These are phyloP conservation scores for Nemania sp. DNA, from an alignment of 2,329 filamentous ascomycete species.

Conservation along the genomic window DNA sequence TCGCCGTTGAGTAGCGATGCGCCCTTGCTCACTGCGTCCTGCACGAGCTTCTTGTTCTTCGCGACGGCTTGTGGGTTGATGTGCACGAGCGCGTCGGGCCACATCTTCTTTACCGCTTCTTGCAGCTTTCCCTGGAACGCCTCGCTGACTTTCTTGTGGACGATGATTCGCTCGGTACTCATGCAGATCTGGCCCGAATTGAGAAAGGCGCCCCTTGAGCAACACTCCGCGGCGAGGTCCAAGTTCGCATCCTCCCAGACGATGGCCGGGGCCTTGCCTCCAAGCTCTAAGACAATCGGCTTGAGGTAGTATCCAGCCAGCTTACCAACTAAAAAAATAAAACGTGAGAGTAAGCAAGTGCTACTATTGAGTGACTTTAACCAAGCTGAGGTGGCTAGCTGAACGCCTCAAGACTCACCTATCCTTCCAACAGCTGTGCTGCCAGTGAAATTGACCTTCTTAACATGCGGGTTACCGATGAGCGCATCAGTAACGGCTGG, in stretches of 20 bases:
- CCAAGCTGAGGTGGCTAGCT: background rate
- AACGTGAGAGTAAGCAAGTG: conserved; percentile 10
- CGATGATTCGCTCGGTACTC: conserved; percentile 75
- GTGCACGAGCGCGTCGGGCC: conserved; percentile 48
- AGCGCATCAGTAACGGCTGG: conserved; percentile 69
- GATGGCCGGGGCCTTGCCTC: conserved; percentile 75
- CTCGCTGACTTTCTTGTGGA: conserved; percentile 65
- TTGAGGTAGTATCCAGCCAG: conserved; percentile 74
- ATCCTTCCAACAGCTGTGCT: conserved; percentile 73
- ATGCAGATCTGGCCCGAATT: conserved; percentile 77
- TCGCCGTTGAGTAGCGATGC: conserved; percentile 68
- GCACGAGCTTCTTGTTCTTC: conserved; percentile 58
- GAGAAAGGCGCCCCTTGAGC: conserved; percentile 70
- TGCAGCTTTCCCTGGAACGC: conserved; percentile 60
- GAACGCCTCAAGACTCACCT: conserved; percentile 44
- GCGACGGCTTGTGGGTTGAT: conserved; percentile 47
- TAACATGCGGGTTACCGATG: conserved; percentile 70
- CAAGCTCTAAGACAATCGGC: conserved; percentile 75
- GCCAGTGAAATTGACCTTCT: conserved; percentile 79
- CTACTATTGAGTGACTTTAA: background rate
- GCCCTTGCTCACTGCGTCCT: conserved; percentile 67
- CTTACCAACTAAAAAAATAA: conserved; percentile 58
- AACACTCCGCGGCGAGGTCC: conserved; percentile 69
- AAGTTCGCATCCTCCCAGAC: conserved; percentile 76
- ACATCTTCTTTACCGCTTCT: conserved; percentile 44